phyloP scores from a whole-genome alignment of 192 early-diverging fungal species.

The Backusella liffmaniae region DNA sequence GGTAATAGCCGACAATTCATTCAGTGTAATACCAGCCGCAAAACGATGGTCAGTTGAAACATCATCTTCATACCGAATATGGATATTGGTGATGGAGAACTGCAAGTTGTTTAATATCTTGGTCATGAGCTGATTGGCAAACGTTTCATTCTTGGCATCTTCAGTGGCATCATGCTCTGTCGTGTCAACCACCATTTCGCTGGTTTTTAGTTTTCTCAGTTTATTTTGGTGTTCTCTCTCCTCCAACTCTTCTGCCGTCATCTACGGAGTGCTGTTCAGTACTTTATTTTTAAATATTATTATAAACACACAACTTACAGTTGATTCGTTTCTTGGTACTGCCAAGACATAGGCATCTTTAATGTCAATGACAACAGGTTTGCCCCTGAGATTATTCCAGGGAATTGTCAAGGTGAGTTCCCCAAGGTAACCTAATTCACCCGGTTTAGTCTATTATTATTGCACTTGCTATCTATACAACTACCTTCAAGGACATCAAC shows the following conservation, averaged over 20 bases:
- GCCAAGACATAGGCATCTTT: constrained; percentile 89
- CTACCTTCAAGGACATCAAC: constrained; percentile 85
- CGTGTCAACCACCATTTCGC: constrained; percentile 53
- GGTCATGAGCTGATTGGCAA: constrained; percentile 84
- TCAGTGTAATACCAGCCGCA: constrained; percentile 84
- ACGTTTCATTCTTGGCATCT: constrained; percentile 71
- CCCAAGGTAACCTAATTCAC: constrained; percentile 78
- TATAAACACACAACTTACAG: constrained; percentile 42
- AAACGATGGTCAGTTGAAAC: constrained; percentile 78
- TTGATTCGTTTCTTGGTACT: constrained; percentile 66
- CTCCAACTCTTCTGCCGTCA: constrained; percentile 78
- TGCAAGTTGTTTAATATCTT: constrained; percentile 98
- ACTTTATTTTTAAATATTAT: neutral
- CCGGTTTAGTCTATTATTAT: neutral
- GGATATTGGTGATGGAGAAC: constrained; percentile 92
- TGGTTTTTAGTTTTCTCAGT: constrained; percentile 77
- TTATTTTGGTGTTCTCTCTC: constrained; percentile 77
- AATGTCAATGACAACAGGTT: constrained; percentile 87
- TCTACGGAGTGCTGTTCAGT: constrained; percentile 42
- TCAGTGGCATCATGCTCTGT: constrained; percentile 25
- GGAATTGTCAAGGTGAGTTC: constrained; percentile 92
- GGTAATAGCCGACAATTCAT: constrained; percentile 88
- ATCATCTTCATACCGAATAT: constrained; percentile 93
- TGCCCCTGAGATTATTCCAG: constrained; percentile 94
- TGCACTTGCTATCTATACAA: neutral